These are phyloP conservation scores for Exophiala mesophila DNA, from an alignment of 2,329 filamentous ascomycete genomes.

Conservation along the genomic window DNA sequence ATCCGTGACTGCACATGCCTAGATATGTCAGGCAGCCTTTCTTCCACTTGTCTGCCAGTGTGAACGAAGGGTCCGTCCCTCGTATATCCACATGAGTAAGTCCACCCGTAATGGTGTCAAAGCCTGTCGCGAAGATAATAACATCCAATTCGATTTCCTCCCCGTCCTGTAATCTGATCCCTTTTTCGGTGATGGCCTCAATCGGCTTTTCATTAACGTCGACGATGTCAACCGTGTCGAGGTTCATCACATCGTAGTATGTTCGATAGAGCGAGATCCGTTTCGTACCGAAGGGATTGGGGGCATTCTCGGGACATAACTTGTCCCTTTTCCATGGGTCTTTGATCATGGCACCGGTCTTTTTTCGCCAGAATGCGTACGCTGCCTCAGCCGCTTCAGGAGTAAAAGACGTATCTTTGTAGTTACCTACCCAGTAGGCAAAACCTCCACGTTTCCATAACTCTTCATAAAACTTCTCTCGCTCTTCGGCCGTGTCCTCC, in stretches of 20 bases:
- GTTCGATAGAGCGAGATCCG: conserved; percentile 44
- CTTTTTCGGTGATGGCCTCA: conserved; percentile 34
- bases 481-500: conserved; percentile 49
- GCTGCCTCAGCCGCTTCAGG: conserved; percentile 48
- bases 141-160: conserved; percentile 38
- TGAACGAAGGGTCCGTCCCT: conserved; percentile 29
- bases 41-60: conserved; percentile 36
- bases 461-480: conserved; percentile 47
- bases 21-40: conserved; percentile 36
- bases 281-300: conserved; percentile 53
- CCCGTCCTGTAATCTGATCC: conserved; percentile 39
- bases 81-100: conserved; percentile 38
- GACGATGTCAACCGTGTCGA: conserved; percentile 44
- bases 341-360: conserved; percentile 46
- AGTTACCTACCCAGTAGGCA: conserved; percentile 50
- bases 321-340: conserved; percentile 48
- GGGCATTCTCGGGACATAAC: conserved; percentile 50
- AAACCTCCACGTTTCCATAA: conserved; percentile 48
- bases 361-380: conserved; percentile 54
- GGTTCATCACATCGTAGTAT: conserved; percentile 49
- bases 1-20: conserved; percentile 36
- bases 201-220: conserved; percentile 43
- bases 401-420: conserved; percentile 49
- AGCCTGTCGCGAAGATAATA: conserved; percentile 42
- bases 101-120: conserved; percentile 41